phyloP scores from a whole-genome alignment of 2,329 filamentous ascomycete species.

The Colletotrichum gloeosporioides region DNA sequence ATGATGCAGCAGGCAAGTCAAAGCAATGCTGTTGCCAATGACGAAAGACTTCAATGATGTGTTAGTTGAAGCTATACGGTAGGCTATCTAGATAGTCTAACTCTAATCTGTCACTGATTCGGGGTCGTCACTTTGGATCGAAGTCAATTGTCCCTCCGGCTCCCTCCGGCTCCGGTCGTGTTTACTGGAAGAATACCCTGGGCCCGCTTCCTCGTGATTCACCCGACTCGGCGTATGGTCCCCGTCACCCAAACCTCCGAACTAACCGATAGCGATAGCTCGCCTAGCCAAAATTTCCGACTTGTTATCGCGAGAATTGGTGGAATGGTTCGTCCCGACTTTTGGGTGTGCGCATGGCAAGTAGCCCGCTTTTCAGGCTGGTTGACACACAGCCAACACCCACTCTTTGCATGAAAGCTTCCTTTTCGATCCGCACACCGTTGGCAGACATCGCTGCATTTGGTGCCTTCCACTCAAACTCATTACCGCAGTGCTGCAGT shows the following conservation, averaged over 20 bases:
- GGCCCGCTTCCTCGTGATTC: neutral
- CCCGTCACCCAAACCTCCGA: neutral
- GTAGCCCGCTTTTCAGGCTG: neutral
- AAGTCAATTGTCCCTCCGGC: neutral
- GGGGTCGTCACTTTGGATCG: neutral
- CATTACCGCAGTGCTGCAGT: neutral
- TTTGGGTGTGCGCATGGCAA: neutral
- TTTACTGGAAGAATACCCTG: neutral
- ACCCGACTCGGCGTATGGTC: neutral
- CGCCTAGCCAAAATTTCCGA: neutral
- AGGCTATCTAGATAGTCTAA: neutral
- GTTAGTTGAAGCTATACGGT: neutral
- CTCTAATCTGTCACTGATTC: neutral
- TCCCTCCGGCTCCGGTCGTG: neutral
- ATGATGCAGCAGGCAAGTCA: neutral
- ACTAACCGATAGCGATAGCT: neutral
- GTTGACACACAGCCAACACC: neutral
- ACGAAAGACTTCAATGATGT: neutral
- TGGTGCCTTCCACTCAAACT: neutral
- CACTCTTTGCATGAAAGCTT: neutral
- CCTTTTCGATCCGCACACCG: neutral
- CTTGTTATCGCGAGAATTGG: neutral
- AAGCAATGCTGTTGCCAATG: neutral
- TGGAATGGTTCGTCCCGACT: neutral
- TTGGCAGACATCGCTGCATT: neutral